These are phyloP conservation scores for Triticum aestivum DNA, from an alignment of 176 grass and related monocot species.

Conservation along the genomic window IWGSC_CS_RefSeq_v2.1 NC_057800.1:720273017-720273516, in stretches of 20 bases:
- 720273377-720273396: not conserved
- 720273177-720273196: not conserved
- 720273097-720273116: not conserved
- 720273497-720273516: too few relatives aligned
- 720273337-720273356: not conserved
- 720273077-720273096: not conserved
- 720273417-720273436: not conserved
- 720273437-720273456: not conserved
- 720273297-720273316: not conserved
- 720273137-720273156: not conserved
- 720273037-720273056: not conserved
- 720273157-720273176: not conserved
- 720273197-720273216: not conserved
- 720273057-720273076: not conserved
- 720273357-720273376: not conserved
- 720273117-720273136: not conserved
- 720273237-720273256: not conserved
- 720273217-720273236: not conserved
- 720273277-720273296: not conserved
- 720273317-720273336: not conserved
- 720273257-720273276: not conserved
- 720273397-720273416: not conserved
- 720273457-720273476: too few relatives aligned
- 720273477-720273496: too few relatives aligned
- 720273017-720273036: not conserved